Percentiles rank a stretch among this genome's conserved stretches.
These are phyloP conservation scores for Paraphaeosphaeria sporulosa DNA, from an alignment of 2,329 filamentous ascomycete genomes.

Conservation along the genomic window DNA sequence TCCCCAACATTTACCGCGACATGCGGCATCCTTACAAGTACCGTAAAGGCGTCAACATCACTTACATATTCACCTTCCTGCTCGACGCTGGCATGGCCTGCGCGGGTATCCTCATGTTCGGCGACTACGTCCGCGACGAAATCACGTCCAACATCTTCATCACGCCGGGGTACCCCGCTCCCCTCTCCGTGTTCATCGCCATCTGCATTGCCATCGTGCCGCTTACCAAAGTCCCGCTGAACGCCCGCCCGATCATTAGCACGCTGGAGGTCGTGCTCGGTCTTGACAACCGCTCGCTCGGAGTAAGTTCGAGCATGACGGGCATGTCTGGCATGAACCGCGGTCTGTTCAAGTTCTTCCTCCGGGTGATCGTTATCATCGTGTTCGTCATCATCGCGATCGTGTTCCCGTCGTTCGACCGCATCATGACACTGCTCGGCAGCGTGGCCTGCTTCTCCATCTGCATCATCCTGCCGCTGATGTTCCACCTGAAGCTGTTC, in stretches of 20 bases:
- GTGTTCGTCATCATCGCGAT: conserved; percentile 79
- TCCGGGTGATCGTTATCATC: conserved; percentile 73
- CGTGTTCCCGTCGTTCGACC: conserved; percentile 80
- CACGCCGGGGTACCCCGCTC: conserved; percentile 75
- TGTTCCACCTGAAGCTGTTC: conserved; percentile 92
- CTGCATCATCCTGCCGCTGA: conserved; percentile 87
- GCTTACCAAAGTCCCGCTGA: conserved; percentile 92
- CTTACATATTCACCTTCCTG: conserved; percentile 84
- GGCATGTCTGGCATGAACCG: conserved; percentile 66
- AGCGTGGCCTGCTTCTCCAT: conserved; percentile 92
- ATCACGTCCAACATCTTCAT: conserved; percentile 89
- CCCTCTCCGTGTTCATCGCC: conserved; percentile 79
- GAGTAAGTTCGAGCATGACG: conserved; percentile 56
- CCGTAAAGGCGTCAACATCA: conserved; percentile 74
- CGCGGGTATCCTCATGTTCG: conserved; percentile 92
- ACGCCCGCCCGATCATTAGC: conserved; percentile 84
- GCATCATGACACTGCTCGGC: conserved; percentile 90
- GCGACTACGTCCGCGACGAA: conserved; percentile 84
- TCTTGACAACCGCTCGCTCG: conserved; percentile 66
- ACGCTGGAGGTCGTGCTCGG: conserved; percentile 84
- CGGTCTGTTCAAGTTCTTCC: conserved; percentile 63
- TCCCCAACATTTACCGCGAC: conserved; percentile 84
- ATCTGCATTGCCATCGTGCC: conserved; percentile 91
- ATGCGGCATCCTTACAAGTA: conserved; percentile 88
- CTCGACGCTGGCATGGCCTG: conserved; percentile 84